Evolutionary conservation across 2,329 filamentous ascomycete species (phyloP).

Genomic region (Botrytis deweyae): DNA sequence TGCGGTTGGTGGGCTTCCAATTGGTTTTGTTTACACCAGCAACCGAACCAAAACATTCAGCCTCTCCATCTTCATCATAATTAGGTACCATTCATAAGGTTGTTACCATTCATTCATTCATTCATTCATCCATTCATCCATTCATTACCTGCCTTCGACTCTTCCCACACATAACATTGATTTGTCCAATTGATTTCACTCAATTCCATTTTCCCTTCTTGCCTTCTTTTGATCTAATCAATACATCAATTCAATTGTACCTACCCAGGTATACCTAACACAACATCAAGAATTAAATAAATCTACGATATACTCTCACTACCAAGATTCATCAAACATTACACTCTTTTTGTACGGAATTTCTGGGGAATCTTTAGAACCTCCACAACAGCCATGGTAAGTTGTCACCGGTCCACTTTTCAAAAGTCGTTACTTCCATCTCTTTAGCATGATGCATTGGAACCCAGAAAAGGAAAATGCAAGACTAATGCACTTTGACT

Average conservation of each 20-base stretch:
- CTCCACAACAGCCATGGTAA: slow-evolving; percentile 23
- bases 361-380: slow-evolving; percentile 3
- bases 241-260: neutral
- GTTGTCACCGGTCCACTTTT: slow-evolving; percentile 21
- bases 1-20: neutral
- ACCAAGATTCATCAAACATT: neutral
- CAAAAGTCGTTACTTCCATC: slow-evolving; percentile 16
- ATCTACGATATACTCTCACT: neutral
- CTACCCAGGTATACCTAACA: neutral
- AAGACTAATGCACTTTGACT: slow-evolving; percentile 10
- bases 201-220: neutral
- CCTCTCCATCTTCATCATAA: slow-evolving; percentile 4
- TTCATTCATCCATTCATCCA: neutral
- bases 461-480: slow-evolving; percentile 16
- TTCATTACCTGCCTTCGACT: neutral
- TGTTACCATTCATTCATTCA: neutral
- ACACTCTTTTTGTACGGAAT: neutral
- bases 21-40: slow-evolving; percentile 18
- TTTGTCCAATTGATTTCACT: neutral
- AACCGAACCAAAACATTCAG: slow-evolving; percentile 17
- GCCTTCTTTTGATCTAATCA: neutral
- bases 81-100: neutral
- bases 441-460: slow-evolving; percentile 9
- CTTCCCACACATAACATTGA: neutral
- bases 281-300: neutral